Conservation (phyloP, 306 rosid species). For the Chamaecrista fasciculata region DNA sequence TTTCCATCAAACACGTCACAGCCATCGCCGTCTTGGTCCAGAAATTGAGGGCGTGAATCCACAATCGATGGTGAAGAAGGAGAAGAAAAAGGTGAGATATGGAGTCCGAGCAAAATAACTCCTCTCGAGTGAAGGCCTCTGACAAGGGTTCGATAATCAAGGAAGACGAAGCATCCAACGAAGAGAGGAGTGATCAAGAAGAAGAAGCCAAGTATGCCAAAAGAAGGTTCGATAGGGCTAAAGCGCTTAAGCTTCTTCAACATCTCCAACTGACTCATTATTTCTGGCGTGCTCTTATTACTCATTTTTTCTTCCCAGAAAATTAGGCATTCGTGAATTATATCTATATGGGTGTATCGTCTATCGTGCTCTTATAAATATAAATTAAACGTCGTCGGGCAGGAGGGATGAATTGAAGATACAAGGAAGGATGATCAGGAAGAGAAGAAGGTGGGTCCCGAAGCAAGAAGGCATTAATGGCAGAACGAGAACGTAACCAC, state of each 20-base stretch:
- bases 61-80: constrained; percentile 16
- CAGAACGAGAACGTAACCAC: too few species aligned
- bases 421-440: too few species aligned
- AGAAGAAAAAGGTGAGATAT: constrained; percentile 15
- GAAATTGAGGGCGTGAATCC: constrained; percentile 41
- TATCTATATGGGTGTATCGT: too few species aligned
- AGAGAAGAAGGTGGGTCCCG: constrained; percentile 21
- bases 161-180: constrained; percentile 52
- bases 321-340: too few species aligned
- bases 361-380: too few species aligned
- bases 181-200: constrained; percentile 45
- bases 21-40: constrained; percentile 41
- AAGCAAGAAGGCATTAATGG: constrained; percentile 29
- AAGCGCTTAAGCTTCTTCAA: constrained; percentile 63
- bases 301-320: constrained; percentile 35
- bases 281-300: constrained; percentile 31
- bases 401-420: neutral
- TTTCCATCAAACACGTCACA: constrained; percentile 77
- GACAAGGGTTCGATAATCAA: constrained; percentile 40
- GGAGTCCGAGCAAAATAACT: constrained; percentile 29
- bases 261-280: constrained; percentile 45
- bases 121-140: constrained; percentile 39
- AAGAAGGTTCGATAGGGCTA: constrained; percentile 56
- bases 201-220: constrained; percentile 49
- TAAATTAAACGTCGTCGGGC: too few species aligned